Base-by-base conservation (phyloP, 768 basidiomycete species). In the Suillus americanus region DNA sequence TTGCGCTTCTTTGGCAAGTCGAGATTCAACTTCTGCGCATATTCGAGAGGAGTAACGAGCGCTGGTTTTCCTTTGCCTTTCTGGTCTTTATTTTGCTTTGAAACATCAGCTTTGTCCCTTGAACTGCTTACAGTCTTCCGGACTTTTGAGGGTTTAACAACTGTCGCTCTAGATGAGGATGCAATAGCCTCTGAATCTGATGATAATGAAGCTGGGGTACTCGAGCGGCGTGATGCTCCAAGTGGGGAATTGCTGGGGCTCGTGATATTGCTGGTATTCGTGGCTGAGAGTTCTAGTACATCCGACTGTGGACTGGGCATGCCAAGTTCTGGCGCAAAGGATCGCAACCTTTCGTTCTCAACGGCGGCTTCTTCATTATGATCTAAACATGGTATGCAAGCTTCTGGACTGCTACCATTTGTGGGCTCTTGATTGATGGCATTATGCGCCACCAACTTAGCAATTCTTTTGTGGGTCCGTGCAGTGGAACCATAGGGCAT, bases 31-130 rank as follows among this genome's bases (percentile, higher is more conserved):
- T 76, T 81, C 69, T 78, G 79, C 4, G 86, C 88, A 68, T 84
- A 89, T 66, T 87, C 83, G 4, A 78, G 73, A 3, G 86, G 86
- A 1, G 80, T 83, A 62, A 85, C 67, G 16, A 77, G 76, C 55
- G 74, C 68, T 43, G 75, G 77, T 65, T 82, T 83, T 61, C 78
- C 78, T 68, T 81, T 81, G 63, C 73, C 78, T 68, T 77, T 73
- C 70, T 72, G 74, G 54, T 43, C 65, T 23, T 64, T 50, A 50
- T 64, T 68, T 6, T 64, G 30, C 8, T 53, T 63, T 6, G 60
- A 46, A 2, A 66, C 33, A 5, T 40, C 55, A 18, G 53, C 62
- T 62, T 61, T 65, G 37, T 35, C 62, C 53, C 69, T 71, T 6
- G 54, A 65, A 61, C 74, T 75, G 30, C 61, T 64, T 45, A 70